Conservation (phyloP, 1,284 basidiomycete species). For the Volvariella volvacea region DNA sequence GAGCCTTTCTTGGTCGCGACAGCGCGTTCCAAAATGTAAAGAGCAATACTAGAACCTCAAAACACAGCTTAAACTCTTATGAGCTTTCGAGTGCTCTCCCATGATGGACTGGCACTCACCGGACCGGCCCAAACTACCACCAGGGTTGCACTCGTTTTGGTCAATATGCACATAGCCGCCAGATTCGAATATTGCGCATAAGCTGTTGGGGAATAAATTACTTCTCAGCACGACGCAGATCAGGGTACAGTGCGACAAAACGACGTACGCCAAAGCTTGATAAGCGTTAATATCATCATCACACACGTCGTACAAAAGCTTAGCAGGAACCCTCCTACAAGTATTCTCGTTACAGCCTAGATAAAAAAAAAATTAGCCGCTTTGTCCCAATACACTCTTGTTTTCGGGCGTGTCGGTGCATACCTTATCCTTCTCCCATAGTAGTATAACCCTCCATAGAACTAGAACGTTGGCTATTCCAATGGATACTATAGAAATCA, state of each 20-base stretch:
- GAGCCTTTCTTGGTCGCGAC: constrained; percentile 6
- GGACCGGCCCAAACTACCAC: not conserved
- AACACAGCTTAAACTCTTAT: constrained; percentile 5
- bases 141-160: not conserved
- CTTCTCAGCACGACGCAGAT: not conserved
- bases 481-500: constrained; percentile 7
- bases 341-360: constrained; percentile 6
- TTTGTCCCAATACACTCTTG: not conserved
- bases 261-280: constrained; percentile 5
- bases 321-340: constrained; percentile 8
- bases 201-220: not conserved
- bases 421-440: constrained; percentile 11
- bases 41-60: constrained; percentile 9
- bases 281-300: constrained; percentile 5
- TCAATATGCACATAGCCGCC: not conserved
- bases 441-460: constrained; percentile 8
- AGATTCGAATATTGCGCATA: not conserved
- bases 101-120: not conserved
- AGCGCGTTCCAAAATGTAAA: constrained; percentile 10
- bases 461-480: constrained; percentile 10
- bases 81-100: not conserved
- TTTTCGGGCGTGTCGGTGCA: not conserved
- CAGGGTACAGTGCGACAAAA: not conserved
- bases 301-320: constrained; percentile 7
- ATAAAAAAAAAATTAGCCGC: not conserved